These are phyloP conservation scores for Papiliotrema fonsecae DNA, from an alignment of 1,284 basidiomycete genomes.

Conservation along the genomic window DNA sequence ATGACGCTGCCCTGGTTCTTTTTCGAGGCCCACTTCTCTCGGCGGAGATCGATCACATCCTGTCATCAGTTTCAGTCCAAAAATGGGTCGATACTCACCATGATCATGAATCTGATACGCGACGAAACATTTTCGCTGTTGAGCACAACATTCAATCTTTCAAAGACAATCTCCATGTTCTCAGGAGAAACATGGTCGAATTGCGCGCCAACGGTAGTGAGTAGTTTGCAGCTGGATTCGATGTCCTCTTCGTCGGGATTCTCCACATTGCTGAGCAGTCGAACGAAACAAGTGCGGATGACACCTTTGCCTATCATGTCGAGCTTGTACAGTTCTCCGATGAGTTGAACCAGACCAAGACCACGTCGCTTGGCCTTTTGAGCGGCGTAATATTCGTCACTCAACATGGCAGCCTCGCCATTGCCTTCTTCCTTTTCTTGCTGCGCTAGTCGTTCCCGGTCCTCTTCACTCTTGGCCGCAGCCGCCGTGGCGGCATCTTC, in stretches of 20 bases:
- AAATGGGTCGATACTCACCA: slow-evolving; percentile 59
- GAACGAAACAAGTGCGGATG: slow-evolving; percentile 96
- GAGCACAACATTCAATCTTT: slow-evolving; percentile 74
- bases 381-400: slow-evolving; percentile 93
- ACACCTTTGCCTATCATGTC: slow-evolving; percentile 91
- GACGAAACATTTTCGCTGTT: slow-evolving; percentile 71
- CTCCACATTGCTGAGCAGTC: slow-evolving; percentile 83
- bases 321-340: slow-evolving; percentile 95
- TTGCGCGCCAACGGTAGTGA: slow-evolving; percentile 78
- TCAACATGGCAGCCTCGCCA: slow-evolving; percentile 67
- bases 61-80: slow-evolving; percentile 47
- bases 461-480: slow-evolving; percentile 54
- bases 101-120: slow-evolving; percentile 91
- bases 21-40: slow-evolving; percentile 73
- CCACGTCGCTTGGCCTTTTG: slow-evolving; percentile 96
- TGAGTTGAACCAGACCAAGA: slow-evolving; percentile 94
- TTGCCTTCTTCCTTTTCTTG: slow-evolving; percentile 48
- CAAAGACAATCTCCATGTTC: slow-evolving; percentile 91
- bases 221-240: slow-evolving; percentile 88
- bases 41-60: slow-evolving; percentile 86
- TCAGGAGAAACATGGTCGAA: slow-evolving; percentile 67
- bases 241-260: slow-evolving; percentile 97
- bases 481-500: slow-evolving; percentile 55
- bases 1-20: slow-evolving; percentile 72
- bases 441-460: slow-evolving; percentile 54